These are phyloP conservation scores for Oligophagozyma castellii DNA, from an alignment of 1,139 yeast genomes.

Conservation along the genomic window DNA sequence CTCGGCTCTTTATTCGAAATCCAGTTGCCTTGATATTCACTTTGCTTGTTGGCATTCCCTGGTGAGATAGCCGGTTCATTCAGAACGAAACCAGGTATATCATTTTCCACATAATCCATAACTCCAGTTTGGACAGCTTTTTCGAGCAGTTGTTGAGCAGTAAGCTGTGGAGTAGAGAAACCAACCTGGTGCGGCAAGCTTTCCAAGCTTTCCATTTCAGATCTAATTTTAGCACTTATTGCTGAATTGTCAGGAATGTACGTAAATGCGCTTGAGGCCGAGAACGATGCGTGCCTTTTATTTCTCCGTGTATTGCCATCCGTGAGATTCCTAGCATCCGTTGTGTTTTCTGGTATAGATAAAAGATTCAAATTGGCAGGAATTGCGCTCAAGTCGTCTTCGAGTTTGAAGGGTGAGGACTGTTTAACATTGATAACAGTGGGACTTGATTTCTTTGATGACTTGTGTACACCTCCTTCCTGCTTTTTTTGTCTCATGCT, in stretches of 20 bases:
- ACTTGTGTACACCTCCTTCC: neutral
- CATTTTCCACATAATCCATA: constrained; percentile 2
- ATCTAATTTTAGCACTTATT: constrained; percentile 6
- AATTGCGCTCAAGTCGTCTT: no score
- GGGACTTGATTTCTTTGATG: no score
- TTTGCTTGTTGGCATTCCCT: no score
- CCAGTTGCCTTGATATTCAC: no score
- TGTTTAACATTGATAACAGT: no score
- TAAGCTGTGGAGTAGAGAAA: constrained; percentile 66
- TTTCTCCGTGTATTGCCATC: constrained; percentile 7
- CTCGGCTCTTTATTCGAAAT: no score
- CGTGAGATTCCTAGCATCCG: neutral
- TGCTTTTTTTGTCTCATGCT: neutral
- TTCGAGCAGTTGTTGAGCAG: constrained; percentile 27
- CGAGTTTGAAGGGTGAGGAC: no score
- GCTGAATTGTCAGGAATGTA: constrained; percentile 30
- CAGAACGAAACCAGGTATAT: no score
- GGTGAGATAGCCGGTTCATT: no score
- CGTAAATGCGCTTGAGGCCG: constrained; percentile 63
- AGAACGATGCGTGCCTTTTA: constrained; percentile 62
- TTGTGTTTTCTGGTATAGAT: constrained; percentile 1
- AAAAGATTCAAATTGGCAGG: neutral
- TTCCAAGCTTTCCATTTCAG: constrained; percentile 28
- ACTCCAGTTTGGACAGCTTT: constrained; percentile 20
- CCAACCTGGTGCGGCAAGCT: constrained; percentile 45